A percentile compares a stretch with the other conserved stretches of the same genome.
Evolutionary conservation across 1,139 yeast species (phyloP).

Genomic region (Saccharomycopsis phalli): DNA sequence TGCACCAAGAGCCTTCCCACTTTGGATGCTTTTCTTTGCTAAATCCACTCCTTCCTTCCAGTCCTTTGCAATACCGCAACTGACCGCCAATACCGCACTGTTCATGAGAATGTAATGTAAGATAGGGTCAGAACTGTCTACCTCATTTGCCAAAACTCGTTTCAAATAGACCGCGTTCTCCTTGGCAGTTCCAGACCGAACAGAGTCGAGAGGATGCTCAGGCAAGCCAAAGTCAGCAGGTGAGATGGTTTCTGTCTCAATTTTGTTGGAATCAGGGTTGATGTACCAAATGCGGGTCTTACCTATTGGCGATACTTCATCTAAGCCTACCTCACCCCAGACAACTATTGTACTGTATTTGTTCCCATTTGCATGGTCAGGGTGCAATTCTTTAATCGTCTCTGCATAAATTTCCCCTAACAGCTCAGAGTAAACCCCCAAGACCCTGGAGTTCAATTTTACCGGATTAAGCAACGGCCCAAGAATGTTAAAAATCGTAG

Average conservation of each 20-base stretch:
- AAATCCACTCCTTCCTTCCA: conserved; percentile 73
- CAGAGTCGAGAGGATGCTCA: conserved; percentile 60
- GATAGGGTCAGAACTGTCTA: conserved; percentile 47
- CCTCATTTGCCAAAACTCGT: conserved; percentile 46
- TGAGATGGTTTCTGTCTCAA: conserved; percentile 34
- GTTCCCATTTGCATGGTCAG: conserved; percentile 35
- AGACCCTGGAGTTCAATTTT: conserved; percentile 68
- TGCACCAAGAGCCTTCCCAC: conserved; percentile 58
- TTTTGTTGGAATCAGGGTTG: conserved; percentile 36
- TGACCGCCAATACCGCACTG: conserved; percentile 76
- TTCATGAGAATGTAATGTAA: conserved; percentile 84
- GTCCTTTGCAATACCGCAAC: conserved; percentile 54
- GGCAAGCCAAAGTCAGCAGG: conserved; percentile 74
- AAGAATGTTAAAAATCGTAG: conserved; percentile 85
- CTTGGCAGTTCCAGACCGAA: conserved; percentile 77
- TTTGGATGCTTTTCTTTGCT: conserved; percentile 58
- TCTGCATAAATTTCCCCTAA: conserved; percentile 80
- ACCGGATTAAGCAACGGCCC: conserved; percentile 94
- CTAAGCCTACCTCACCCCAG: conserved; percentile 84
- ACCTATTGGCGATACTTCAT: conserved; percentile 89
- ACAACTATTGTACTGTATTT: conserved; percentile 65
- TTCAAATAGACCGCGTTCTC: conserved; percentile 65
- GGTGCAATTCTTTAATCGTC: conserved; percentile 44
- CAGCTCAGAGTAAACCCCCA: conserved; percentile 78
- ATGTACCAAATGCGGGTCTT: conserved; percentile 72